Base-by-base conservation (phyloP, 2,329 filamentous ascomycete species). In the Elsinoe perseae region DNA sequence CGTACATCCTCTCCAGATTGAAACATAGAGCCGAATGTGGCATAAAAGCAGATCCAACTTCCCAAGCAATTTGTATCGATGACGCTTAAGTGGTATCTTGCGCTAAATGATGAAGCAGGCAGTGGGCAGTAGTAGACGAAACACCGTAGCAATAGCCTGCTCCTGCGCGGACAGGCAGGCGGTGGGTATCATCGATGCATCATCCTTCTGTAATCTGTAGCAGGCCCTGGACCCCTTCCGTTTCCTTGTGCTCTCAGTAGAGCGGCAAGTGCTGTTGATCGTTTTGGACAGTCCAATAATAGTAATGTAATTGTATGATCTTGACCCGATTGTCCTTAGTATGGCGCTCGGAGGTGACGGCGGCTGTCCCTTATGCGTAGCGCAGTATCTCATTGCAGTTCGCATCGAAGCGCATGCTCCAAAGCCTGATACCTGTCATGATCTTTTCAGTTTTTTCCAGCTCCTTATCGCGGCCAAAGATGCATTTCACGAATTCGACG, bases 361-460 rank as follows among this genome's bases (percentile, higher is more conserved):
- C n/a, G n/a, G n/a, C n/a, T 36, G 12, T 14, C 32, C 7, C 23
- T 32, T 36, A 52, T 28, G 48, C 30, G 10, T 52, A 52, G 27
- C 77, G 76, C 58, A 97, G 77, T 64, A 97, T 92, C 25, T 92
- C 87, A 66, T 95, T 89, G 74, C 90, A 95, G 77, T 97, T 96
- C 71, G 88, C 89, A 67, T 96, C 90, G 72, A 96, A 98, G 46
- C 92, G 86, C 73, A 95, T 83, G 70, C 87, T 90, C 89, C 92
- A 98, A 32, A 91, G 78, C 50, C 88, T 82, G 67, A 95, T 85
- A 61, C 83, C 84, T 62, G 87, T 84, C 89, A 97, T 97, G 73
- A 96, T 83, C 72, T 87, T 88, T 77, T 96, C 89, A 1, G 92
- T 96, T 72, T 85, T 85, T 70, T 91, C 85, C 56, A 96, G 79